phyloP scores from a whole-genome alignment of 1,284 basidiomycete genomes.

The Heliocybe sulcata region DNA sequence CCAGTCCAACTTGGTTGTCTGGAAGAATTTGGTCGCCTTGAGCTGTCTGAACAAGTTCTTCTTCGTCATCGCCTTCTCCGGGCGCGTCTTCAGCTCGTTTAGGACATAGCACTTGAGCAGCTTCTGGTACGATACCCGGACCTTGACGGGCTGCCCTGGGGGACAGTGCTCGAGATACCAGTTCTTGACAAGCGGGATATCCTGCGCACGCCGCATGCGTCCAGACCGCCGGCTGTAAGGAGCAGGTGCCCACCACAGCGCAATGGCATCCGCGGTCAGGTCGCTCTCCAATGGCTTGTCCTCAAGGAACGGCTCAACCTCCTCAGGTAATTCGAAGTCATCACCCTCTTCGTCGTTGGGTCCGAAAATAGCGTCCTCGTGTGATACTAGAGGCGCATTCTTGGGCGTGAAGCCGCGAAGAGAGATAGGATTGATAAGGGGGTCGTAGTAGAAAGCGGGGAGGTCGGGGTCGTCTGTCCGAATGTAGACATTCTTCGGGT shows the following conservation, averaged over 20 bases:
- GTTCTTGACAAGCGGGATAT: constrained; percentile 93
- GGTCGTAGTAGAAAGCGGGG: constrained; percentile 99
- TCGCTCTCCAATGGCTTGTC: constrained; percentile 85
- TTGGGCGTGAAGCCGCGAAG: constrained; percentile 79
- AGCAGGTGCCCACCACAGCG: constrained; percentile 97
- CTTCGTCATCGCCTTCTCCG: constrained; percentile 96
- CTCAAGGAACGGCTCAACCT: constrained; percentile 78
- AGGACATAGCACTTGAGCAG: constrained; percentile 94
- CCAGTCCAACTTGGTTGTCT: constrained; percentile 97
- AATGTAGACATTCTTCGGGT: constrained; percentile 97
- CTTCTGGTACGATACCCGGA: constrained; percentile 99
- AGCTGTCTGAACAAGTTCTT: constrained; percentile 95
- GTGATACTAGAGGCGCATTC: constrained; percentile 76
- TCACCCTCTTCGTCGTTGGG: constrained; percentile 80
- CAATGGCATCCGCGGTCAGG: constrained; percentile 93
- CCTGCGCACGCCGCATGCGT: constrained; percentile 89
- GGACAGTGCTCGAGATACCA: constrained; percentile 99
- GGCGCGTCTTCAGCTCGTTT: constrained; percentile 85
- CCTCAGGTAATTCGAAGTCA: constrained; percentile 83
- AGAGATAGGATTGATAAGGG: constrained; percentile 95
- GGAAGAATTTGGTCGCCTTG: constrained; percentile 99
- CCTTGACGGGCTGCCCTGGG: constrained; percentile 93
- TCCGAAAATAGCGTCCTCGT: constrained; percentile 91
- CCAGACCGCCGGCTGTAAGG: constrained; percentile 94
- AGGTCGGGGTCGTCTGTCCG: constrained; percentile 98